Evolutionary conservation across 306 rosid species (phyloP).

Genomic region (Lathyrus aphaca): DNA sequence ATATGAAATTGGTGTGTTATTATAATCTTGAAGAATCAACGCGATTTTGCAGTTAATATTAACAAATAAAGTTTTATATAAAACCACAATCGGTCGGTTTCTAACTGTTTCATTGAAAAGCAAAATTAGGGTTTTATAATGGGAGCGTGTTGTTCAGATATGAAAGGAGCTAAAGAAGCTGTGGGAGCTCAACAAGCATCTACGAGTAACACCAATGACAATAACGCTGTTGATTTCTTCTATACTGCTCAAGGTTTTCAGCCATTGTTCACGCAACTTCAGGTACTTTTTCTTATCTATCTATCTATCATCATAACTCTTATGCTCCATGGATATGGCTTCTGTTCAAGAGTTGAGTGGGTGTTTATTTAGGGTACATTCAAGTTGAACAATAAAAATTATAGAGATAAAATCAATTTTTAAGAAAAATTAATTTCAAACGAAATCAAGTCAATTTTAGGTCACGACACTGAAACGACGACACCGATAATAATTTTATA

Average conservation of each 20-base stretch:
- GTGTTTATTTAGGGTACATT: too few relatives aligned
- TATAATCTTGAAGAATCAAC: background rate
- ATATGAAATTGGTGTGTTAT: too few relatives aligned
- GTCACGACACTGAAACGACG: too few relatives aligned
- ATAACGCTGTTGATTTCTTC: slow-evolving; percentile 75
- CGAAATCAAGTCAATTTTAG: too few relatives aligned
- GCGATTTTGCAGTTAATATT: too few relatives aligned
- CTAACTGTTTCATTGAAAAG: background rate
- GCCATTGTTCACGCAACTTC: slow-evolving; percentile 49
- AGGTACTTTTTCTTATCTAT: slow-evolving; percentile 45
- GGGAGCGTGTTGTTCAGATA: slow-evolving; percentile 76
- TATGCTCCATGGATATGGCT: background rate
- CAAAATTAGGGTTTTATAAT: slow-evolving; percentile 28
- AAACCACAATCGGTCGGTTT: background rate
- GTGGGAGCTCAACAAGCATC: slow-evolving; percentile 41
- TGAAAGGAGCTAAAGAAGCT: slow-evolving; percentile 61
- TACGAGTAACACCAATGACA: background rate
- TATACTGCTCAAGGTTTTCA: slow-evolving; percentile 54
- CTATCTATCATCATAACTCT: background rate
- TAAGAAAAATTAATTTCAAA: too few relatives aligned
- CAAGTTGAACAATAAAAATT: too few relatives aligned
- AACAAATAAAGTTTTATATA: too few relatives aligned
- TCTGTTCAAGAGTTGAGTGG: too few relatives aligned
- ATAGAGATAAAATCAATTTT: too few relatives aligned
- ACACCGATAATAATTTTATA: too few relatives aligned